phyloP scores from a whole-genome alignment of 225 moss, liverwort and hornwort species.

The Asterella californica region DNA sequence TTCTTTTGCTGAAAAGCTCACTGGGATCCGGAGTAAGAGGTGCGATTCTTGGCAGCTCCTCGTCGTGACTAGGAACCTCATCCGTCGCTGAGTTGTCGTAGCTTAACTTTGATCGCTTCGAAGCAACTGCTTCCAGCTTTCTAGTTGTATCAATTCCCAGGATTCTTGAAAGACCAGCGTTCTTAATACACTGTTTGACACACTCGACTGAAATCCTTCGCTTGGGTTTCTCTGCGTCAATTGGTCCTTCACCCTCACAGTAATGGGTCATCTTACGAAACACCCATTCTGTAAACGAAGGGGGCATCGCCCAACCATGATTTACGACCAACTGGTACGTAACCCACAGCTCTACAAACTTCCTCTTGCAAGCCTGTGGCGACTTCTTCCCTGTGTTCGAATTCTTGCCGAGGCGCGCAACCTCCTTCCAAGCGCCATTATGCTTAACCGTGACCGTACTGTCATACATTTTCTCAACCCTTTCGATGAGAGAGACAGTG shows the following conservation, averaged over 20 bases:
- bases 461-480: not conserved
- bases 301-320: not conserved
- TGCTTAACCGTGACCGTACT: not conserved
- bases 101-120: no score
- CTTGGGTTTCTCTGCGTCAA: not conserved
- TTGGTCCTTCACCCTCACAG: not conserved
- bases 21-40: no score
- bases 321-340: not conserved
- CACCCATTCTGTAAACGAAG: not conserved
- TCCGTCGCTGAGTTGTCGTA: no score
- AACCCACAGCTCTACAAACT: conserved; percentile 8
- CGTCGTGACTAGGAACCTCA: no score
- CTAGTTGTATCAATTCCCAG: not conserved
- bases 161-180: not conserved
- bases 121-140: no score
- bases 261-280: not conserved
- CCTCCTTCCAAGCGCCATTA: not conserved
- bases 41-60: no score
- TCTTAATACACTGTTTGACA: not conserved
- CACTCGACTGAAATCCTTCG: not conserved
- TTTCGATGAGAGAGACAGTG: not conserved
- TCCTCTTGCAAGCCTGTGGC: not conserved
- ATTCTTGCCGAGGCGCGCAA: not conserved
- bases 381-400: not conserved
- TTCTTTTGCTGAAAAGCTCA: no score